Base-by-base conservation (phyloP, 1,284 basidiomycete species). In the Malassezia psittaci region DNA sequence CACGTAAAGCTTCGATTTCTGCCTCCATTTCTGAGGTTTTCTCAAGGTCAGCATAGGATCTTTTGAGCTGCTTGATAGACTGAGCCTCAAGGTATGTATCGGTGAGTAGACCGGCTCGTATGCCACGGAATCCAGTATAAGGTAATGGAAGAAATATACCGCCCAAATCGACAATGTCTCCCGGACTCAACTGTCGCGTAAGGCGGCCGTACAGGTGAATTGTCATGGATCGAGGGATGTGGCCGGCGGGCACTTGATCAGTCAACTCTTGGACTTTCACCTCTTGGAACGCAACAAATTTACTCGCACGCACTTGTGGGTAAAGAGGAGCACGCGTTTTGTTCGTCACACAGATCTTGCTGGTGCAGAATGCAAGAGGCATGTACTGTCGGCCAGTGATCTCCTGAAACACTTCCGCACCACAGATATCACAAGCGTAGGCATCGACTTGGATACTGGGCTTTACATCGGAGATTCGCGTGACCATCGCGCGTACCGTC, bases 201-300 rank as follows among this genome's bases (percentile, higher is more conserved):
- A 96, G 81, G 54, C 82, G 85, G 12, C 94, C 94, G 65, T 89
- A 85, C 37, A 98, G 80, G 75, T 99, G 91, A 32, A 96, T 77
- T 0, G 90, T 91, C 94, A 96, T 98, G 2, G 90, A 90, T 36
- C 94, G 85, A 33, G 94, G 94, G 58, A 99, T 98, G 75, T 99
- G 94, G 3, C 94, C 94, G 36, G 98, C 91, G 19, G 94, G 94
- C 0, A 99, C 94, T 84, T 99, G 94, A 72, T 98, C 94, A 21
- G 94, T 88, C 93, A 98, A 94, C 77, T 99, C 94, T 76, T 99
- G 94, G 46, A 99, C 89, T 77, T 94, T 94, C 63, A 96, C 84
- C 76, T 99, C 94, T 75, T 99, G 94, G 81, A 98, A 99, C 0
- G 93, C 90, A 67, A 87, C 88, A 77, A 98, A 99, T 57, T 94